These are phyloP conservation scores for Thermothielavioides terrestris DNA, from an alignment of 495 filamentous ascomycete species.

Conservation along the genomic window DNA sequence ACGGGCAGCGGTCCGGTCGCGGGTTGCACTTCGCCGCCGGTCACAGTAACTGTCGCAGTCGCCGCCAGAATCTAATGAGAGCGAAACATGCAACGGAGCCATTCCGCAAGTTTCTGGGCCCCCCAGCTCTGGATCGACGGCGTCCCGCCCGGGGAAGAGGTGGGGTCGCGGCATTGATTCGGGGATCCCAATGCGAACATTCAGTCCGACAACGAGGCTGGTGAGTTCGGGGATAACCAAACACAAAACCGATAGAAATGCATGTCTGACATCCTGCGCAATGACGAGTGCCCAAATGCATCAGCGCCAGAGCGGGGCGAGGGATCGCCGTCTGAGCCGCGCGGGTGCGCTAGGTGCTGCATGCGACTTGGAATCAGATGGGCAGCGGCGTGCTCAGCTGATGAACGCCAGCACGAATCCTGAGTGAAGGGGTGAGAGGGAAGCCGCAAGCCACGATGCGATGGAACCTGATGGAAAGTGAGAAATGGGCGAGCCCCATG, in stretches of 20 bases:
- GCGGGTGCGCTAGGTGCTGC: background rate
- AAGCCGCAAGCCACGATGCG: too few relatives aligned
- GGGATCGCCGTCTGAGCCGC: background rate
- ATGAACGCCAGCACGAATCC: too few relatives aligned
- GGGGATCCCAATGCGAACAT: too few relatives aligned
- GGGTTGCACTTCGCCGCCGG: background rate
- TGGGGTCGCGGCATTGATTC: too few relatives aligned
- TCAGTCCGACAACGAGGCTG: background rate
- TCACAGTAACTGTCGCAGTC: background rate
- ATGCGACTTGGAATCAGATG: background rate
- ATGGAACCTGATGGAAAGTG: too few relatives aligned
- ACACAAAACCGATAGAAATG: conserved; percentile 2
- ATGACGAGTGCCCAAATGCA: conserved; percentile 1
- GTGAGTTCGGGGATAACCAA: background rate
- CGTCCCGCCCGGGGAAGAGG: background rate
- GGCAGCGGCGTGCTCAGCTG: background rate
- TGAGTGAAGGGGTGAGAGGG: too few relatives aligned
- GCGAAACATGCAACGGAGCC: conserved; percentile 7
- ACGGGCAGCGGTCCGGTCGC: background rate
- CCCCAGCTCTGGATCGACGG: too few relatives aligned
- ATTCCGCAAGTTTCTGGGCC: too few relatives aligned
- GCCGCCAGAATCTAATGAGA: conserved; percentile 4
- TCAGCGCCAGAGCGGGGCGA: background rate
- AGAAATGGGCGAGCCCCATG: too few relatives aligned
- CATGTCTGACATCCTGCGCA: conserved; percentile 9